phyloP scores from a whole-genome alignment of 78 protist genomes.

The Polysphondylium violaceum region DNA sequence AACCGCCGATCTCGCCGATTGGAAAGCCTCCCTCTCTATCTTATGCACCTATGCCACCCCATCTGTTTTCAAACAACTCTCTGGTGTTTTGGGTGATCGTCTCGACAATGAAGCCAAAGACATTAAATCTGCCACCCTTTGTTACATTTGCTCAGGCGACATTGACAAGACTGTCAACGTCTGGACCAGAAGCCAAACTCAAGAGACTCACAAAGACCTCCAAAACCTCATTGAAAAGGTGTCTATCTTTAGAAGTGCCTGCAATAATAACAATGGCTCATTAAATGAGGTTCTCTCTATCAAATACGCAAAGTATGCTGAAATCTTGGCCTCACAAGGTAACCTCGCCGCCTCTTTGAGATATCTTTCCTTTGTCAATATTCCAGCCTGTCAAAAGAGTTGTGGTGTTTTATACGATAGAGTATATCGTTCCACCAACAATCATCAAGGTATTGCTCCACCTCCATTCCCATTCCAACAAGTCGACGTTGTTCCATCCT shows the following conservation, averaged over 20 bases:
- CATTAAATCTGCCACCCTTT: conserved; percentile 72
- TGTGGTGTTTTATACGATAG: conserved; percentile 54
- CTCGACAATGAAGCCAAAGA: conserved; percentile 68
- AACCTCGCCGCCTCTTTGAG: conserved; percentile 37
- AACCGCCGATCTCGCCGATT: conserved; percentile 21
- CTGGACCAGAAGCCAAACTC: conserved; percentile 70
- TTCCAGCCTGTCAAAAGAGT: background rate
- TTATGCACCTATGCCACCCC: conserved; percentile 83
- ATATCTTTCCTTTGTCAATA: conserved; percentile 50
- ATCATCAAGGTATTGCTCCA: conserved; percentile 56
- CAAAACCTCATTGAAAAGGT: conserved; percentile 62
- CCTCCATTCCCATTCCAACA: conserved; percentile 74
- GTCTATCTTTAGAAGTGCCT: conserved; percentile 40
- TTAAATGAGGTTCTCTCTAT: conserved; percentile 35
- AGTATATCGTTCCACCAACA: conserved; percentile 48
- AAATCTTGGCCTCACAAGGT: conserved; percentile 84
- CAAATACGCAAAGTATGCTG: conserved; percentile 69
- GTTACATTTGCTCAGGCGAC: conserved; percentile 92
- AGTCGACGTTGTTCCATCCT: conserved; percentile 18
- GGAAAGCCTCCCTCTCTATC: conserved; percentile 84
- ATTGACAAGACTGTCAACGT: conserved; percentile 65
- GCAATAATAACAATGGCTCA: background rate
- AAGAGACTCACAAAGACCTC: conserved; percentile 23
- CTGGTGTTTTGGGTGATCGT: conserved; percentile 79
- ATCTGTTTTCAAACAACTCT: conserved; percentile 67